Base-by-base conservation (phyloP, 352 stramenopile genomes). In the Globisporangium polare region DNA sequence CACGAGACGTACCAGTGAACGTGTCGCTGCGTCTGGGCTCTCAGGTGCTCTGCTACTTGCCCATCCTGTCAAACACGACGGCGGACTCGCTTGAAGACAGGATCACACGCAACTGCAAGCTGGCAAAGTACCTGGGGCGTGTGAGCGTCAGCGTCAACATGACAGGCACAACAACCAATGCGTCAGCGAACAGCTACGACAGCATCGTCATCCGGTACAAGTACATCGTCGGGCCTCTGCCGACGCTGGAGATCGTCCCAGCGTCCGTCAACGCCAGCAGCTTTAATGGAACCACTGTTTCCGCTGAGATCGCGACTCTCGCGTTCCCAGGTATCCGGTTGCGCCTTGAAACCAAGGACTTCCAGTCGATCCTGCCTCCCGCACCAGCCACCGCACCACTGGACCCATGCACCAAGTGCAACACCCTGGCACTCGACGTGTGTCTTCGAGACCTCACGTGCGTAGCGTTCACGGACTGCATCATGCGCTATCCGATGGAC, bases 371-470 rank as follows among this genome's bases (percentile, higher is more conserved):
- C 20, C 42, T 78, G 22, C 71, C 67, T 0, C 51, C 62, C 2
- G 17, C 61, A 7, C 68, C 77, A 17, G 2, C 51, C 0, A 26
- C 51, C 3, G 1, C 67, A 13, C 26, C 47, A 1, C 53, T 46
- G 5, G 64, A 73, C 10, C 31, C 47, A 8, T 78, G 71, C 33
- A 22, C 46, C 2, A 37, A 8, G 35, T 88, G 78, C 53, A 73
- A 64, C 17, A 53, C 53, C 26, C 33, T 86, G 31, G 74, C 74
- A 8, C 62, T 88, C 4, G 64, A 84, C 41, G 67, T 66, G 7
- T 88, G 78, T 62, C 68, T 88, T 13, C 76, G 78, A 9, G 76
- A 88, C 49, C 52, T 70, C 1, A 58, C 65, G 29, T 88, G 78
- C 39, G 73, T 78, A 4, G 70, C 71, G 41, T 81, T 80, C 65